Conservation (phyloP, 2,329 filamentous ascomycete genomes). For the Celoporthe dispersa region DNA sequence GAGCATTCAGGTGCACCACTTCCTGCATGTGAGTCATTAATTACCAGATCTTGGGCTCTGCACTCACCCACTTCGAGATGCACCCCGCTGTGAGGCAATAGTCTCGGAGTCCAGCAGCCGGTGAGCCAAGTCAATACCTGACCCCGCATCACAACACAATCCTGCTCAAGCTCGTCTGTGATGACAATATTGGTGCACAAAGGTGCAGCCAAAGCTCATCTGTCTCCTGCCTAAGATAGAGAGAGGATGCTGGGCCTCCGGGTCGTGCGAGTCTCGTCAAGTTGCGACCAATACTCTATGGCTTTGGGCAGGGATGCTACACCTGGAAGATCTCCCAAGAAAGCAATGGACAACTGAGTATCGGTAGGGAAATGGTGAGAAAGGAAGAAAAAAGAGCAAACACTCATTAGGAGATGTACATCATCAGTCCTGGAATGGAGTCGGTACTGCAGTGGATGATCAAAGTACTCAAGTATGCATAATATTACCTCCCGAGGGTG, state of each 20-base stretch:
- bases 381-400: too few relatives aligned
- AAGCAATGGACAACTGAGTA: too few relatives aligned
- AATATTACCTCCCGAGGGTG: too few relatives aligned
- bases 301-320: neutral
- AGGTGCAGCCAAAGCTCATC: neutral
- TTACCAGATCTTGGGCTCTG: neutral
- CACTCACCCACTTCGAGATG: neutral
- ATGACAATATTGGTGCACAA: neutral
- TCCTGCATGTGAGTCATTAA: neutral
- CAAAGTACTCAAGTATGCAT: too few relatives aligned
- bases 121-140: neutral
- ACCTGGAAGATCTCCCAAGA: neutral
- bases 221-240: neutral
- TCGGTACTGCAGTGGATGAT: too few relatives aligned
- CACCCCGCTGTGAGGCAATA: neutral
- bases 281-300: neutral
- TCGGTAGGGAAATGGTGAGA: too few relatives aligned
- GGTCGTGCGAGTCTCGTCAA: neutral
- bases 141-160: neutral
- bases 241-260: neutral
- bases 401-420: too few relatives aligned
- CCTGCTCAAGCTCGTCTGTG: neutral
- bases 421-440: too few relatives aligned
- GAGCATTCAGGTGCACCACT: neutral
- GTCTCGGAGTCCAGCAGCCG: neutral